These are phyloP conservation scores for Zygotorulaspora chibaensis DNA, from an alignment of 805 yeast genomes.

Conservation along the genomic window DNA sequence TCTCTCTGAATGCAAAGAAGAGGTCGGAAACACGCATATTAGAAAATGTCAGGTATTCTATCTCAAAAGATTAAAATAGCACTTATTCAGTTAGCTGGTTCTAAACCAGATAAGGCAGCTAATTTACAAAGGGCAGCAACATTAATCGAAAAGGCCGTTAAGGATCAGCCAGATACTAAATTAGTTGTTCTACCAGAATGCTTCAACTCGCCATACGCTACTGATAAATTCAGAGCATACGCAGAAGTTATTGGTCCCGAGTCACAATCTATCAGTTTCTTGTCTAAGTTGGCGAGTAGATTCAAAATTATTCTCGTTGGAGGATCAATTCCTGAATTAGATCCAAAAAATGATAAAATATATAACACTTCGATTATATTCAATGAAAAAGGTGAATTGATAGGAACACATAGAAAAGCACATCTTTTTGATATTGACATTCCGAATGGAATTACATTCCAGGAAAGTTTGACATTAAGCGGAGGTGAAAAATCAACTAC, in stretches of 20 bases:
- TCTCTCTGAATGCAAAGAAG: not conserved
- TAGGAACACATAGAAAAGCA: slow-evolving; percentile 86
- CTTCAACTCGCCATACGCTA: slow-evolving; percentile 93
- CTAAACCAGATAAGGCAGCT: slow-evolving; percentile 62
- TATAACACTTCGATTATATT: slow-evolving; percentile 77
- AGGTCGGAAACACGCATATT: not conserved
- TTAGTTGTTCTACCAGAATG: slow-evolving; percentile 90
- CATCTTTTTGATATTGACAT: slow-evolving; percentile 91
- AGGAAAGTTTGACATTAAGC: slow-evolving; percentile 69
- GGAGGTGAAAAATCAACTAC: slow-evolving; percentile 84
- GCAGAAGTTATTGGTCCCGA: slow-evolving; percentile 84
- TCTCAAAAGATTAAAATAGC: slow-evolving; percentile 68
- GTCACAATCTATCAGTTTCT: slow-evolving; percentile 48
- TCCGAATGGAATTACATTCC: slow-evolving; percentile 84
- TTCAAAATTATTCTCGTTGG: slow-evolving; percentile 68
- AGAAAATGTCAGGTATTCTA: slow-evolving; percentile 12
- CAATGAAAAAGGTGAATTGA: slow-evolving; percentile 62
- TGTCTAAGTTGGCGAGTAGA: slow-evolving; percentile 63
- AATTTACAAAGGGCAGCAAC: slow-evolving; percentile 67
- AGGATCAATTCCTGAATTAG: slow-evolving; percentile 86
- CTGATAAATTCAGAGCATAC: slow-evolving; percentile 77
- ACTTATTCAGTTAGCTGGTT: slow-evolving; percentile 76
- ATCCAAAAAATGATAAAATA: slow-evolving; percentile 48
- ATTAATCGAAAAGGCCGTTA: slow-evolving; percentile 59
- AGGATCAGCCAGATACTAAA: slow-evolving; percentile 55